Conservation (phyloP, 2,329 filamentous ascomycete genomes). For the Fusarium avenaceum region DNA sequence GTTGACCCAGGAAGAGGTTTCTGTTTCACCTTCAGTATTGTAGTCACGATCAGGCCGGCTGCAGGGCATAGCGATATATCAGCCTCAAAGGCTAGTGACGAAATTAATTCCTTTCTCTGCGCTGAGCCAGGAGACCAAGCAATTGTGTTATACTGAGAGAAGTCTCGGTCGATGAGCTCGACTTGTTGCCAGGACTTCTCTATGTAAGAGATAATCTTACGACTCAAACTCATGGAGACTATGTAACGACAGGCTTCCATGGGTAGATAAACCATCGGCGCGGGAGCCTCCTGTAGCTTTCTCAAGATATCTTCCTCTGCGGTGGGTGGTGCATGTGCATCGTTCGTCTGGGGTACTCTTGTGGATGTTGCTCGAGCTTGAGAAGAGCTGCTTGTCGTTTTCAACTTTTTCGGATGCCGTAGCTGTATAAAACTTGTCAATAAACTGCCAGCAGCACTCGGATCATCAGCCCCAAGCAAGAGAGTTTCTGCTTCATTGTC, state of each 20-base stretch:
- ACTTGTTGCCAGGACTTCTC: slow-evolving; percentile 63
- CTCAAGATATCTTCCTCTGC: background rate
- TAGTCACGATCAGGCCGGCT: slow-evolving; percentile 78
- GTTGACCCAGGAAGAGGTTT: slow-evolving; percentile 70
- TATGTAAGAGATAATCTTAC: slow-evolving; percentile 64
- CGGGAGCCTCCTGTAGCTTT: slow-evolving; percentile 5
- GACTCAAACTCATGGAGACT: slow-evolving; percentile 64
- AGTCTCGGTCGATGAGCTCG: slow-evolving; percentile 73
- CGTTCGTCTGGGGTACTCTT: background rate
- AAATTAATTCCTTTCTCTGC: slow-evolving; percentile 50
- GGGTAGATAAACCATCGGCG: slow-evolving; percentile 39
- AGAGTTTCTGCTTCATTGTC: background rate
- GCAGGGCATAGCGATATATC: slow-evolving; percentile 80
- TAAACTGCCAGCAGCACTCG: slow-evolving; percentile 48
- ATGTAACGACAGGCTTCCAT: slow-evolving; percentile 57
- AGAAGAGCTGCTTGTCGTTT: slow-evolving; percentile 5
- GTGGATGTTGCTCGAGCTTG: background rate
- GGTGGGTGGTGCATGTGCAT: background rate
- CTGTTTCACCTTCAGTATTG: slow-evolving; percentile 79
- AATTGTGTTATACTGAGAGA: slow-evolving; percentile 56
- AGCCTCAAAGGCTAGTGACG: slow-evolving; percentile 68
- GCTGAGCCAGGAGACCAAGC: slow-evolving; percentile 50
- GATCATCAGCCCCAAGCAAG: slow-evolving; percentile 34
- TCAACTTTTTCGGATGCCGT: slow-evolving; percentile 47
- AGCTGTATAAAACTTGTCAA: slow-evolving; percentile 53